Conservation (phyloP, 345 rosid genomes). For the Aethionema arabicum region DNA sequence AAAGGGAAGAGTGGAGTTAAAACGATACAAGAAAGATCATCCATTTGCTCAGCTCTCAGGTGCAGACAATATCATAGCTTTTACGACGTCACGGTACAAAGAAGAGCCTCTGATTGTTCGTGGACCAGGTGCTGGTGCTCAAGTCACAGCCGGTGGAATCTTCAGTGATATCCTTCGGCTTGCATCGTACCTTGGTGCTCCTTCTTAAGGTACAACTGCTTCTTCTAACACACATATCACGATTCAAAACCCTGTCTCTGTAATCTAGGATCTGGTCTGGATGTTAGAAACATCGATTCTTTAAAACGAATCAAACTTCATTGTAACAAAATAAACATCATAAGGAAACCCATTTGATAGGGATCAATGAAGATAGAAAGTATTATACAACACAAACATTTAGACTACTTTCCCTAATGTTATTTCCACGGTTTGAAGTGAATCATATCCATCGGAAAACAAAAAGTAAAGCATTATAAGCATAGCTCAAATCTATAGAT, state of each 20-base stretch:
- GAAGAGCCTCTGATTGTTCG: conserved; percentile 91
- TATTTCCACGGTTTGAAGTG: not conserved
- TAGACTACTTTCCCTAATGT: not conserved
- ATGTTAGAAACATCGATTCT: conserved; percentile 12
- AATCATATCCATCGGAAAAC: not conserved
- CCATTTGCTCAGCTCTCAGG: conserved; percentile 95
- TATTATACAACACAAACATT: conserved; percentile 19
- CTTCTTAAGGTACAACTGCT: conserved; percentile 47
- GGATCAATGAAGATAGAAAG: not conserved
- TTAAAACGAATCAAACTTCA: conserved; percentile 20
- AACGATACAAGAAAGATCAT: conserved; percentile 73
- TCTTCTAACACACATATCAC: conserved; percentile 16
- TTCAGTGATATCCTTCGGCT: conserved; percentile 88
- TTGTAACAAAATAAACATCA: conserved; percentile 16
- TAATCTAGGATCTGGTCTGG: conserved; percentile 20
- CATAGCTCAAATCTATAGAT: conserved; percentile 4
- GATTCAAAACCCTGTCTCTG: conserved; percentile 3
- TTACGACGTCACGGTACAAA: conserved; percentile 86
- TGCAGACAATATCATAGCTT: conserved; percentile 92
- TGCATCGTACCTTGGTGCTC: conserved; percentile 95
- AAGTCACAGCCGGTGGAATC: conserved; percentile 96
- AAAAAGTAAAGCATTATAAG: conserved; percentile 7
- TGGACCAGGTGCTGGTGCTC: conserved; percentile 98
- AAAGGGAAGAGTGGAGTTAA: conserved; percentile 74
- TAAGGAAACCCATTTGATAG: not conserved